These are phyloP conservation scores for Ustilago sp. DNA, from an alignment of 1,284 basidiomycete species.

Conservation along the genomic window DNA sequence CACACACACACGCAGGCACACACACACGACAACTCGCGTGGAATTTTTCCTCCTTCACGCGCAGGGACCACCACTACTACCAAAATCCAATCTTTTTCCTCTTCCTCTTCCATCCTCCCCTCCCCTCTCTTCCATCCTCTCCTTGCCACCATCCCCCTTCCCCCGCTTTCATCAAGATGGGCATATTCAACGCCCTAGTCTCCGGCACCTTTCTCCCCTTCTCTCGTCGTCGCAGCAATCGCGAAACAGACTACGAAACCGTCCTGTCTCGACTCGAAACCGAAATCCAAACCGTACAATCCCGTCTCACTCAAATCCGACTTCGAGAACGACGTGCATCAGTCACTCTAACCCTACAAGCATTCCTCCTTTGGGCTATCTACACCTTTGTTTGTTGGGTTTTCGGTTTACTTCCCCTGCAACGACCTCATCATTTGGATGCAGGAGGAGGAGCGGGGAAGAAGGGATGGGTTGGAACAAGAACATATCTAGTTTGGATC, in stretches of 20 bases:
- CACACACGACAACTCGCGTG: slow-evolving; percentile 8
- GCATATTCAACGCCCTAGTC: slow-evolving; percentile 52
- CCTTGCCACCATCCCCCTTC: not conserved
- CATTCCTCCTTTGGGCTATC: slow-evolving; percentile 81
- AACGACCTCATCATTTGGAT: not conserved
- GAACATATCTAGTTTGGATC: slow-evolving; percentile 31
- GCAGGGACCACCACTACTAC: slow-evolving; percentile 4
- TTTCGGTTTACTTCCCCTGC: slow-evolving; percentile 36
- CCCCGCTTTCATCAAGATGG: slow-evolving; percentile 23
- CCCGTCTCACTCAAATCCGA: slow-evolving; percentile 86
- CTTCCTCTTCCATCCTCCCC: not conserved
- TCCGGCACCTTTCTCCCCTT: slow-evolving; percentile 45
- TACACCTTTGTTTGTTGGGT: slow-evolving; percentile 88
- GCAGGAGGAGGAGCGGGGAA: slow-evolving; percentile 12
- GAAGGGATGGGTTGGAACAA: not conserved
- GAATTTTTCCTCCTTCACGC: not conserved
- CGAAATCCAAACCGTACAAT: slow-evolving; percentile 74
- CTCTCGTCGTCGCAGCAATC: slow-evolving; percentile 38
- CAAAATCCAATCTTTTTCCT: not conserved
- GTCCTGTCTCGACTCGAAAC: slow-evolving; percentile 72
- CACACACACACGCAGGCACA: slow-evolving; percentile 26
- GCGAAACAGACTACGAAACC: slow-evolving; percentile 72
- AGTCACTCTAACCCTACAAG: slow-evolving; percentile 83
- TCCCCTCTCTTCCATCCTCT: not conserved
- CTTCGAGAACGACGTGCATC: slow-evolving; percentile 85